These are phyloP conservation scores for Phytopythium helicoides DNA, from an alignment of 352 stramenopile genomes.

Conservation along the genomic window DNA sequence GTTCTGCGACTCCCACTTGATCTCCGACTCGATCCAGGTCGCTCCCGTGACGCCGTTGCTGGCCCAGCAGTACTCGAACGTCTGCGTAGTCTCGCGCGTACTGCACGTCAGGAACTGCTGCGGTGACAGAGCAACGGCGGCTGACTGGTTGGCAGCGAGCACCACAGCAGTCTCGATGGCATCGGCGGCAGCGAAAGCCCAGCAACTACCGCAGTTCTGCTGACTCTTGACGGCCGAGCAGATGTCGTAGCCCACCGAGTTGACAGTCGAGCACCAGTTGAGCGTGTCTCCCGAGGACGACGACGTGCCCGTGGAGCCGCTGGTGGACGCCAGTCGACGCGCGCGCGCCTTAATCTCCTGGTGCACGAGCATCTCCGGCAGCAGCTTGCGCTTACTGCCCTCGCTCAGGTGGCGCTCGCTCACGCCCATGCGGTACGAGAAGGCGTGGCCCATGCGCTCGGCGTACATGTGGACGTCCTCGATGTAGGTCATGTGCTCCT, in stretches of 20 bases:
- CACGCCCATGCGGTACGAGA: constrained; percentile 70
- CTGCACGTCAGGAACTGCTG: constrained; percentile 79
- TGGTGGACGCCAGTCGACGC: constrained; percentile 20
- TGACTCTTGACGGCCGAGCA: constrained; percentile 80
- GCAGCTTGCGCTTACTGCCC: constrained; percentile 25
- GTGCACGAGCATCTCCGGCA: constrained; percentile 58
- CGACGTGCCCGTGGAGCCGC: no score
- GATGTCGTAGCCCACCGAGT: constrained; percentile 60
- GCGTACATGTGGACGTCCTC: constrained; percentile 69
- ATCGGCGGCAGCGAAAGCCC: constrained; percentile 74
- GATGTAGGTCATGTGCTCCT: constrained; percentile 76
- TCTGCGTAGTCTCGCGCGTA: constrained; percentile 58
- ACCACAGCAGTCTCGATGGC: constrained; percentile 76
- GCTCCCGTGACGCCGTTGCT: constrained; percentile 36
- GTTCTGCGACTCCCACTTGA: constrained; percentile 79
- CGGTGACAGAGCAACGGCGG: constrained; percentile 65
- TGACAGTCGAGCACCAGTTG: constrained; percentile 73
- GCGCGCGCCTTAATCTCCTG: constrained; percentile 39
- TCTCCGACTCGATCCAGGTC: constrained; percentile 53
- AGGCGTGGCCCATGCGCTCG: constrained; percentile 46
- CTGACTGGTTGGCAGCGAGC: constrained; percentile 54
- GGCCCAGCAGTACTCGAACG: constrained; percentile 78
- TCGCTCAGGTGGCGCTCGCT: constrained; percentile 62
- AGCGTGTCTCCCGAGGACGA: constrained; percentile 29
- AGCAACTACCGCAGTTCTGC: constrained; percentile 80